Conservation (phyloP, 192 early-diverging fungal species). For the Entomortierella chlamydospora region DNA sequence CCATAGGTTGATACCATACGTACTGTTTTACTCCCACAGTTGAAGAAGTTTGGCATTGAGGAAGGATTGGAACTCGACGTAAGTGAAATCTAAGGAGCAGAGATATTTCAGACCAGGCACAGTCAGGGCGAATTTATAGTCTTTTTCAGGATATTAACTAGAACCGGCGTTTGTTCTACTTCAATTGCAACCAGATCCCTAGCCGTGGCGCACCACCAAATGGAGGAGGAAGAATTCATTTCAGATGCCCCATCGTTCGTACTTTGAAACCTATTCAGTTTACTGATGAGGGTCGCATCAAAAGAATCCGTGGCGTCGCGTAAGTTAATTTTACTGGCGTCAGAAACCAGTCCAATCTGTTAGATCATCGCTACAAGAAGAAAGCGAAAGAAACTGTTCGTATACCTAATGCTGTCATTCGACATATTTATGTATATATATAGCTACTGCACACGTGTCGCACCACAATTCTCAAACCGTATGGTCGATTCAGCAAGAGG, state of each 20-base stretch:
- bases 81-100: slow-evolving; percentile 11
- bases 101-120: too few relatives aligned
- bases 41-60: slow-evolving; percentile 88
- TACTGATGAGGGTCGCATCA: slow-evolving; percentile 86
- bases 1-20: slow-evolving; percentile 88
- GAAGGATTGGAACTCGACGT: slow-evolving; percentile 87
- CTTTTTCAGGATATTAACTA: background rate
- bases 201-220: slow-evolving; percentile 90
- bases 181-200: slow-evolving; percentile 66
- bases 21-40: slow-evolving; percentile 87
- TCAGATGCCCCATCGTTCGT: slow-evolving; percentile 87
- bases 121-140: too few relatives aligned
- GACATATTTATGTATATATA: background rate
- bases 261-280: slow-evolving; percentile 84
- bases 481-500: slow-evolving; percentile 88
- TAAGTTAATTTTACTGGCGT: too few relatives aligned
- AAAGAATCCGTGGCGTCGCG: slow-evolving; percentile 95
- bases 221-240: slow-evolving; percentile 92
- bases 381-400: too few relatives aligned
- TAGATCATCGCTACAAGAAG: too few relatives aligned
- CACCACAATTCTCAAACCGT: slow-evolving; percentile 95
- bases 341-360: too few relatives aligned
- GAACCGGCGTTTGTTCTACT: too few relatives aligned
- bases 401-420: too few relatives aligned
- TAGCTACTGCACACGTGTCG: slow-evolving; percentile 82